These are phyloP conservation scores for Russula sp. DNA, from an alignment of 768 basidiomycete genomes.

Conservation along the genomic window DNA sequence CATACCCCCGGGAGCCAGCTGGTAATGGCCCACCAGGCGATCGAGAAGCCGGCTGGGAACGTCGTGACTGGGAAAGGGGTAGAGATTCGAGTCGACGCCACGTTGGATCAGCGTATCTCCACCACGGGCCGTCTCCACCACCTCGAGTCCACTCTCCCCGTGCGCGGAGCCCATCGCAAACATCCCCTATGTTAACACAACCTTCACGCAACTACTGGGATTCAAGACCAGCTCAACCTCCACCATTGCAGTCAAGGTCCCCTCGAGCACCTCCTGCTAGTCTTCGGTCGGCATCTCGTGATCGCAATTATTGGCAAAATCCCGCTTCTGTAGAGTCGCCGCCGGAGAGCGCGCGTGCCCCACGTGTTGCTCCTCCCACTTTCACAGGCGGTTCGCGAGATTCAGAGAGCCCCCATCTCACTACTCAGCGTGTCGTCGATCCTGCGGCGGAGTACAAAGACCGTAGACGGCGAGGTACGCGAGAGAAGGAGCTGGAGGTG, in stretches of 20 bases:
- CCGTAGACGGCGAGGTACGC: conserved; percentile 38
- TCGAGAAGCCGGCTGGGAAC: conserved; percentile 58
- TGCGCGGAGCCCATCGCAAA: conserved; percentile 39
- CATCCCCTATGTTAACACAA: conserved; percentile 57
- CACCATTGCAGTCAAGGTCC: conserved; percentile 35
- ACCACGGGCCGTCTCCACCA: conserved; percentile 34
- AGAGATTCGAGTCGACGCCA: conserved; percentile 30
- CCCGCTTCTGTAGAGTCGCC: conserved; percentile 25
- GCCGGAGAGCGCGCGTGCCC: conserved; percentile 30
- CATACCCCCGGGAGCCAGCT: conserved; percentile 52
- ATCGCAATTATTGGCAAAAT: conserved; percentile 23
- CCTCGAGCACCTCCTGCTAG: conserved; percentile 19
- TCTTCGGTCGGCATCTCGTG: conserved; percentile 20
- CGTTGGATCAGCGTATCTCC: conserved; percentile 37
- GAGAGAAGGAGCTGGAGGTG: conserved; percentile 29
- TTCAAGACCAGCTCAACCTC: conserved; percentile 43
- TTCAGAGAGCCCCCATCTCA: conserved; percentile 56
- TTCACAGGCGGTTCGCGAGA: conserved; percentile 41
- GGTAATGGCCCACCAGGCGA: conserved; percentile 48
- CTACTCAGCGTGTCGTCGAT: conserved; percentile 37
- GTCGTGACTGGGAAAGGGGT: conserved; percentile 57
- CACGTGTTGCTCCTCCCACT: conserved; percentile 35
- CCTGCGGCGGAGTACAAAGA: conserved; percentile 47
- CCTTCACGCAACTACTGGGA: conserved; percentile 60
- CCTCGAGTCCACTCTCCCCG: conserved; percentile 46